Evolutionary conservation across 2,329 filamentous ascomycete species (phyloP), one percentile per base, ranked within the genome.

Genomic region (Neurospora sp.): DNA sequence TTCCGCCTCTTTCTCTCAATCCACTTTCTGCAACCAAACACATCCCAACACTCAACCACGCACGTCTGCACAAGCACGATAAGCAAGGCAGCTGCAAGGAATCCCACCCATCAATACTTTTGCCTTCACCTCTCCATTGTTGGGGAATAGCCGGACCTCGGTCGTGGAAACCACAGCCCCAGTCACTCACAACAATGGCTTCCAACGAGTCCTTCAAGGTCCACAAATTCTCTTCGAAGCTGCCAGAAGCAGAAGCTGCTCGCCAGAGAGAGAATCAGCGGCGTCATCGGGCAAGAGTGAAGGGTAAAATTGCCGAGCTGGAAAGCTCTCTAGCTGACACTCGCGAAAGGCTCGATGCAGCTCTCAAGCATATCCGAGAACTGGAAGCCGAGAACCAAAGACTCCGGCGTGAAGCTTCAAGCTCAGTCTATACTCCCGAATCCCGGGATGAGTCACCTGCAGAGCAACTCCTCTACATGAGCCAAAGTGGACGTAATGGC

Each of bases 221-320:
- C 6, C 71, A 70, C 66, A 79, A 77, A 66, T 79, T 77, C 74
- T 76, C 77, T 1, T 67, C 69, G 37, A 78, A 74, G 67, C 71
- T 78, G 3, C 73, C 75, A 5, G 75, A 78, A 4, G 75, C 80
- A 70, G 77, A 79, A 28, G 75, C 77, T 2, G 73, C 73, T 8
- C 80, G 84, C 8, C 80, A 84, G 17, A 82, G 83, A n/a, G 81
- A 86, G 66, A 86, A 86, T 72, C 83, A 86, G 74, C 81, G 84
- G 46, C 80, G 83, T 33, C 83, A 86, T 73, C 82, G 84, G 4
- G 82, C 82, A 8, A 77, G 81, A 38, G 78, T 80, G 57, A 81
- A 80, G 66, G 77, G 79, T 43, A 78, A 80, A 43, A 79, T 85
- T 36, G 74, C 78, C 1, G 77, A 78, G 0, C 75, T 84, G 1